Conservation (phyloP, 2,329 filamentous ascomycete genomes). For the Emericellopsis atlantica region DNA sequence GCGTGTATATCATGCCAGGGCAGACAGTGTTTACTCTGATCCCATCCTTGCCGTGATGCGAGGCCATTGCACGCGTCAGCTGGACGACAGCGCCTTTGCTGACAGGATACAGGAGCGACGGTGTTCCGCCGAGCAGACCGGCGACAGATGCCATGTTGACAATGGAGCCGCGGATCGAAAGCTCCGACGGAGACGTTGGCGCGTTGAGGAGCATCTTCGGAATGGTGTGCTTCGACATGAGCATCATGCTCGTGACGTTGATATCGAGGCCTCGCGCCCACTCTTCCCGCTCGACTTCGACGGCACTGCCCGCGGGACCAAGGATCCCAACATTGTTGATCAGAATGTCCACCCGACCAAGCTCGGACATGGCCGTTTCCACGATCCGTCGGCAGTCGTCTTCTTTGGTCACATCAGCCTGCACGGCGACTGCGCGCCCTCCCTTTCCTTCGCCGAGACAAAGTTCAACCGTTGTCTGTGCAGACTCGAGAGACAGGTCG, state of each 20-base stretch:
- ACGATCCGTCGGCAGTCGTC: conserved; percentile 34
- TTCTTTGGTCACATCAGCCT: conserved; percentile 41
- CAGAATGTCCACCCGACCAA: conserved; percentile 47
- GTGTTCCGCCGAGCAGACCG: conserved; percentile 33
- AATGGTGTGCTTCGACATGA: conserved; percentile 49
- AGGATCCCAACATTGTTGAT: conserved; percentile 53
- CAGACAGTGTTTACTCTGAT: conserved; percentile 38
- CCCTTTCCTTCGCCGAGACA: conserved; percentile 22
- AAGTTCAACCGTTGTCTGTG: conserved; percentile 40
- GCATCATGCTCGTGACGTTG: conserved; percentile 54
- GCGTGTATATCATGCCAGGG: conserved; percentile 34
- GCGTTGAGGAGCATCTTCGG: conserved; percentile 45
- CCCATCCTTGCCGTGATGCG: conserved; percentile 29
- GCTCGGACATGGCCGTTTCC: conserved; percentile 27
- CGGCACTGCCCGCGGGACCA: conserved; percentile 45
- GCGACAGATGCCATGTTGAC: conserved; percentile 53
- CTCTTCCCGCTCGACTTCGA: conserved; percentile 44
- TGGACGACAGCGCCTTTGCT: conserved; percentile 35
- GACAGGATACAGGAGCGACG: conserved; percentile 31
- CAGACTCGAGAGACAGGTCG: conserved; percentile 35
- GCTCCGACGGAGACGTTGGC: conserved; percentile 1
- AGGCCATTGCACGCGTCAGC: conserved; percentile 39
- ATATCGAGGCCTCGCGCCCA: conserved; percentile 46
- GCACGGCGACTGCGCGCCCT: conserved; percentile 26
- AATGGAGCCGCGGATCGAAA: conserved; percentile 28